Conservation (phyloP, 2,329 filamentous ascomycete genomes). For the Colletotrichum sp. region DNA sequence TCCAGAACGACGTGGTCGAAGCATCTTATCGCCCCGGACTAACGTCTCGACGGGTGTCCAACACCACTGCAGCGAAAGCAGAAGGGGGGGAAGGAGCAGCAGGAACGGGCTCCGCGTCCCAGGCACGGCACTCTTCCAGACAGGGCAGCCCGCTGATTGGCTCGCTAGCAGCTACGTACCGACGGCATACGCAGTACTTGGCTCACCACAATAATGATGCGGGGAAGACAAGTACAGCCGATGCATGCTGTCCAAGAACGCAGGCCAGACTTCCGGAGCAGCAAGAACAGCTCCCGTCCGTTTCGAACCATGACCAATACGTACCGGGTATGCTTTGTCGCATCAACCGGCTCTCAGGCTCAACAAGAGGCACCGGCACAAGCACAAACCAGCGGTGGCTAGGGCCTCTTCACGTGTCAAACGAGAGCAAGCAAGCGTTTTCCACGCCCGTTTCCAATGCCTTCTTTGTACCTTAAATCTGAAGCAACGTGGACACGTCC, state of each 20-base stretch:
- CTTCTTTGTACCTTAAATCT: slow-evolving; percentile 4
- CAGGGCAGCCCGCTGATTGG: not conserved
- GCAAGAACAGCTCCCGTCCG: not conserved
- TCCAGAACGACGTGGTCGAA: not conserved
- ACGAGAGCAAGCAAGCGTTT: not conserved
- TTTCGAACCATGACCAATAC: not conserved
- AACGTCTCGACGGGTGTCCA: not conserved
- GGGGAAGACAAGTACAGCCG: not conserved
- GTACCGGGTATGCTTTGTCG: not conserved
- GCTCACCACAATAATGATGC: not conserved
- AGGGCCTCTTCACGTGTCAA: slow-evolving; percentile 18
- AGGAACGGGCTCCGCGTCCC: not conserved
- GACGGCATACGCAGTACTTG: not conserved
- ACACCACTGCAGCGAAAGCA: not conserved
- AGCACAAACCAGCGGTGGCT: not conserved
- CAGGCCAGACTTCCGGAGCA: not conserved
- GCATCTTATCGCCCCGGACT: slow-evolving; percentile 9
- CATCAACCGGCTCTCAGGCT: not conserved
- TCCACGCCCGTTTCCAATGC: not conserved
- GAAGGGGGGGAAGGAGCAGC: not conserved
- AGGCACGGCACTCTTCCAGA: not conserved
- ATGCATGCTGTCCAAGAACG: not conserved
- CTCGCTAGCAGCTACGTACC: not conserved
- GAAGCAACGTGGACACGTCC: slow-evolving; percentile 11
- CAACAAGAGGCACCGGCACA: not conserved